phyloP scores from a whole-genome alignment of 106 monocot genomes.

The Chionographis japonica region DNA sequence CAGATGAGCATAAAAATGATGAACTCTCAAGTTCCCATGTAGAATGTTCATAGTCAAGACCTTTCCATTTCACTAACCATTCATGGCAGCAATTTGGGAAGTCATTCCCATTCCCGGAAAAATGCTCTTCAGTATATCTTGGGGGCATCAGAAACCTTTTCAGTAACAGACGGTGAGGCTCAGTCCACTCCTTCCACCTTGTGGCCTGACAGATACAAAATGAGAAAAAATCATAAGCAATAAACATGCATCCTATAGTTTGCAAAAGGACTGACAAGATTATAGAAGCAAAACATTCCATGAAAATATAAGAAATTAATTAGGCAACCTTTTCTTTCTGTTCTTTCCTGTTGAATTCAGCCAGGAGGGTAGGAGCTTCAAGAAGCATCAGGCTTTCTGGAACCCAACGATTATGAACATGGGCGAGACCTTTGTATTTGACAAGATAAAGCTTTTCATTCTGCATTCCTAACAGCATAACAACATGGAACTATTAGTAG shows the following conservation, averaged over 20 bases:
- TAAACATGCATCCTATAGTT: not conserved
- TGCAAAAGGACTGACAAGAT: no score
- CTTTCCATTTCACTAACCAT: conserved; percentile 90
- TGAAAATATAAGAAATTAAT: not conserved
- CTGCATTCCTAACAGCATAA: conserved; percentile 28
- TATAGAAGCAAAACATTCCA: no score
- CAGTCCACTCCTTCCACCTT: conserved; percentile 79
- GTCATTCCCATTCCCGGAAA: conserved; percentile 9
- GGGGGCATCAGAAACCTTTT: conserved; percentile 45
- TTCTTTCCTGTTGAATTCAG: conserved; percentile 42
- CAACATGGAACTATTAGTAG: conserved; percentile 11
- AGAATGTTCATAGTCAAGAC: conserved; percentile 68
- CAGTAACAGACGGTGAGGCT: conserved; percentile 65
- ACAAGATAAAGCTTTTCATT: conserved; percentile 61
- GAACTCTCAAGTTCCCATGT: conserved; percentile 78
- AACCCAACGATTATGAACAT: conserved; percentile 84
- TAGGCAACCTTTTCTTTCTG: conserved; percentile 58
- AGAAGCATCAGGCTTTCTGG: conserved; percentile 53
- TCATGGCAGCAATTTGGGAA: conserved; percentile 38
- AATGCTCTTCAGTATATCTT: conserved; percentile 42
- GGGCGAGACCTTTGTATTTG: conserved; percentile 75
- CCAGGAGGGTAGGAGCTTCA: conserved; percentile 49
- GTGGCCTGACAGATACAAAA: conserved; percentile 20
- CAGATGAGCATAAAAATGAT: conserved; percentile 42
- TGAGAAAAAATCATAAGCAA: not conserved